These are phyloP conservation scores for Blastomyces silverae DNA, from an alignment of 2,329 filamentous ascomycete species.

Conservation along the genomic window DNA sequence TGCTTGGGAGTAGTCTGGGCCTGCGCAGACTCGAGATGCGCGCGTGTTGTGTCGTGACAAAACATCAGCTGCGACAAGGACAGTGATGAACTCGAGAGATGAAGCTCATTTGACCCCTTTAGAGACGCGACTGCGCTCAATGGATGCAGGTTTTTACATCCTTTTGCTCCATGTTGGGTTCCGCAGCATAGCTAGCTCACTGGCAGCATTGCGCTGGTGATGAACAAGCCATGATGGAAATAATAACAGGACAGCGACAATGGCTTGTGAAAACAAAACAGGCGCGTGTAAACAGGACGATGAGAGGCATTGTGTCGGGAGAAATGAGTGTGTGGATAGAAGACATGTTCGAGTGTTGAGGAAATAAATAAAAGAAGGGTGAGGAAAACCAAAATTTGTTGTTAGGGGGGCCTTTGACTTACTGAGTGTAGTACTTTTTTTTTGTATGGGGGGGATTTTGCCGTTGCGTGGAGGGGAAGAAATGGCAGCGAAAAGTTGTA, in stretches of 20 bases:
- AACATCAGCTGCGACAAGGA: background rate
- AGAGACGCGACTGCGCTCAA: conserved; percentile 4
- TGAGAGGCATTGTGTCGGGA: background rate
- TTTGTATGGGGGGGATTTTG: conserved; percentile 30
- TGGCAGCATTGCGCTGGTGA: background rate
- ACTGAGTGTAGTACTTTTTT: conserved; percentile 35
- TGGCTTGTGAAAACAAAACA: conserved; percentile 8
- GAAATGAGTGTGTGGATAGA: background rate
- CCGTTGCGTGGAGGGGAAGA: conserved; percentile 26
- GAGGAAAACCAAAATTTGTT: conserved; percentile 26
- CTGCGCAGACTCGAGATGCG: conserved; percentile 1
- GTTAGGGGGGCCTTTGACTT: conserved; percentile 31
- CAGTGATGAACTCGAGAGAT: background rate
- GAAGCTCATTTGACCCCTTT: background rate
- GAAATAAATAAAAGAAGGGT: conserved; percentile 17
- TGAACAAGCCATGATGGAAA: background rate
- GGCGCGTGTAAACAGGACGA: conserved; percentile 7
- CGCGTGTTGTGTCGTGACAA: conserved; percentile 3
- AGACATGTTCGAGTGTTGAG: conserved; percentile 12
- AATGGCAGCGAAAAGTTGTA: conserved; percentile 31
- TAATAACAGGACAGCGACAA: conserved; percentile 3
- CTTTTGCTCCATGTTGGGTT: background rate
- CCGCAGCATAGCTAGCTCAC: background rate
- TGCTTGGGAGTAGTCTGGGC: background rate
- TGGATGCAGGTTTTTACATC: conserved; percentile 3